Evolutionary conservation across 2,329 filamentous ascomycete species (phyloP).

Genomic region (Hypoxylon sp.): DNA sequence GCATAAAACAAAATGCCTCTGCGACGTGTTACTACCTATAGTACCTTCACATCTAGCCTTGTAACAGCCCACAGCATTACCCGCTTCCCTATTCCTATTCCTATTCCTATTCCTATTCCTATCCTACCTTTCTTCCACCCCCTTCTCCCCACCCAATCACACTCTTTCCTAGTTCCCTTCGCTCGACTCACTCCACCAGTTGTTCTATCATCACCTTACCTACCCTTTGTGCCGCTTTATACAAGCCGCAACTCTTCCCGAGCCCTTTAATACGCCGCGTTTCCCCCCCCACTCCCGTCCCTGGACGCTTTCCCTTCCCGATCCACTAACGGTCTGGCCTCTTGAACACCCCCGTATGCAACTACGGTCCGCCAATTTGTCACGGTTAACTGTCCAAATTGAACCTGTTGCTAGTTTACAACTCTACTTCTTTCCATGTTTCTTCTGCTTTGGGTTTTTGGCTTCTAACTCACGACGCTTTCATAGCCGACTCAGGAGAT

Average conservation of each 20-base stretch:
- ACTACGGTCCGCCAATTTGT: conserved; percentile 51
- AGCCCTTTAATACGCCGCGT: conserved; percentile 52
- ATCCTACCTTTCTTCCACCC: conserved; percentile 34
- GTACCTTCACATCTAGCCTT: conserved; percentile 53
- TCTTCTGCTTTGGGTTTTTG: conserved; percentile 46
- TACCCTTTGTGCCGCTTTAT: conserved; percentile 47
- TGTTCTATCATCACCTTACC: conserved; percentile 48
- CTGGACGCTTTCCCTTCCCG: conserved; percentile 62
- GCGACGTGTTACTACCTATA: conserved; percentile 56
- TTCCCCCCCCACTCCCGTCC: conserved; percentile 61
- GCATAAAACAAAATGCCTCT: conserved; percentile 54
- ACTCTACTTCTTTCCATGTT: conserved; percentile 46
- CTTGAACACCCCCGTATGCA: conserved; percentile 56
- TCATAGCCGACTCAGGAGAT: conserved; percentile 71
- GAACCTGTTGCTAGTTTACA: conserved; percentile 43
- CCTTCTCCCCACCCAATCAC: conserved; percentile 49
- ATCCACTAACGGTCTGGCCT: conserved; percentile 61
- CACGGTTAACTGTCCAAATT: conserved; percentile 41
- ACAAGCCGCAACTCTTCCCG: conserved; percentile 41
- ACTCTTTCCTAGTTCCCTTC: conserved; percentile 50
- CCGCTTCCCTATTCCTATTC: conserved; percentile 47
- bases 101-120: conserved; percentile 43
- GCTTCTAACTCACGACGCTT: conserved; percentile 59
- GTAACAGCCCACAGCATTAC: conserved; percentile 53
- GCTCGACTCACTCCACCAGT: conserved; percentile 49